Base-by-base conservation (phyloP, 768 basidiomycete genomes). In the Tricholoma matsutake region DNA sequence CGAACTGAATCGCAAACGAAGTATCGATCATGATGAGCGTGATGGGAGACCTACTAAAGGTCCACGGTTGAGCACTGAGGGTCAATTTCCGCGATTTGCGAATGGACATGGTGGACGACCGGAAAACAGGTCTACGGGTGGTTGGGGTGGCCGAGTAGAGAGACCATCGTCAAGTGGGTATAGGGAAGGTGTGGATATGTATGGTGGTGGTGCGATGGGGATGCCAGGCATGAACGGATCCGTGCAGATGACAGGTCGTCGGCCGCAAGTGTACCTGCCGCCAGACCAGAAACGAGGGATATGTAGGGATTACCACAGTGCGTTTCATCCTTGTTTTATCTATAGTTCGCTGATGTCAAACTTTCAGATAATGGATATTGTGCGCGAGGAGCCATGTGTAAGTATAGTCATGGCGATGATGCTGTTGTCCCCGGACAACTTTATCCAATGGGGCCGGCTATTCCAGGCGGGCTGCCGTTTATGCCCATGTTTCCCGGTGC, bases 291-390 rank as follows among this genome's bases (percentile, higher is more conserved):
- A 84, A 63, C 82, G 86, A 64, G 91, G 91, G 11, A 83, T 89
- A 63, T 98, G 95, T 77, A 84, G 90, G 61, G 94, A 98, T 74
- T 98, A 96, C 72, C 87, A 96, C 73, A 92, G 96, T 96, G 69
- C 69, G 95, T 82, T 58, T 35, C 54, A 4, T 53, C 47, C 25
- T 25, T 57, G 20, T 14, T 54, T 51, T 35, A 39, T 28, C 18
- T 39, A 57, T 43, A 35, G 32, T 53, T 57, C 45, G 64, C 28
- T 45, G 43, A 13, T 45, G 58, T 60, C 58, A 57, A 59, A 18
- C 59, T 8, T 54, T 7, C 65, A 98, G 96, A 96, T 70, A 87
- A 87, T 61, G 96, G 96, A 1, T 97, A 88, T 75, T 98, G 96
- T 67, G 85, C 91, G 41, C 86, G 94, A 32, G 96, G 96, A 52